Evolutionary conservation across 768 basidiomycete species (phyloP).

Genomic region (Chlorophyllum brunneum): DNA sequence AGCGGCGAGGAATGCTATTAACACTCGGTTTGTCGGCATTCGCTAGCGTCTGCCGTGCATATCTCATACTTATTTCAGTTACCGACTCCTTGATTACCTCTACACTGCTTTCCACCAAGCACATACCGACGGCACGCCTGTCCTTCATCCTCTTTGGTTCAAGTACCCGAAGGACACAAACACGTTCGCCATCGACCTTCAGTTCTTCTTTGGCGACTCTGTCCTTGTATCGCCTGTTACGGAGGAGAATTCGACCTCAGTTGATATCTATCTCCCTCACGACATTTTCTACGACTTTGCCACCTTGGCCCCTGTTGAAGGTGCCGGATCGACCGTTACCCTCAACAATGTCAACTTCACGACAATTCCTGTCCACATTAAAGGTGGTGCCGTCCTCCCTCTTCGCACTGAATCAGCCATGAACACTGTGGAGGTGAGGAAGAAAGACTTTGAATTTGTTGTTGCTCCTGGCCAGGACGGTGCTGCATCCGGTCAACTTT

Average conservation of each 20-base stretch:
- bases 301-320: slow-evolving; percentile 44
- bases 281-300: slow-evolving; percentile 66
- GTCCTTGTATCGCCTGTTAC: slow-evolving; percentile 70
- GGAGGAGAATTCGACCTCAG: slow-evolving; percentile 53
- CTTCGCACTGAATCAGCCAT: slow-evolving; percentile 50
- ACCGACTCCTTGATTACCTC: slow-evolving; percentile 67
- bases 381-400: slow-evolving; percentile 55
- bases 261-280: slow-evolving; percentile 56
- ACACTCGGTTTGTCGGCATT: slow-evolving; percentile 55
- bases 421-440: slow-evolving; percentile 55
- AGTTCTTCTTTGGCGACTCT: slow-evolving; percentile 66
- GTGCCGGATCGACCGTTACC: slow-evolving; percentile 40
- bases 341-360: slow-evolving; percentile 48
- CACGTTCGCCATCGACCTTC: slow-evolving; percentile 59
- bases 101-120: slow-evolving; percentile 69
- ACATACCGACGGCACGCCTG: slow-evolving; percentile 52
- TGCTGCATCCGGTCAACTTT: slow-evolving; percentile 47
- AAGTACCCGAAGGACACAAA: slow-evolving; percentile 58
- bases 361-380: slow-evolving; percentile 60
- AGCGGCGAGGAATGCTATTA: slow-evolving; percentile 57
- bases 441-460: slow-evolving; percentile 56
- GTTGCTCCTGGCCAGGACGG: slow-evolving; percentile 53
- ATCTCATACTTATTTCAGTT: slow-evolving; percentile 32
- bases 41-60: too few relatives aligned
- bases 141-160: slow-evolving; percentile 61